phyloP scores from a whole-genome alignment of 2,329 filamentous ascomycete genomes.

The Monosporascus sp. region DNA sequence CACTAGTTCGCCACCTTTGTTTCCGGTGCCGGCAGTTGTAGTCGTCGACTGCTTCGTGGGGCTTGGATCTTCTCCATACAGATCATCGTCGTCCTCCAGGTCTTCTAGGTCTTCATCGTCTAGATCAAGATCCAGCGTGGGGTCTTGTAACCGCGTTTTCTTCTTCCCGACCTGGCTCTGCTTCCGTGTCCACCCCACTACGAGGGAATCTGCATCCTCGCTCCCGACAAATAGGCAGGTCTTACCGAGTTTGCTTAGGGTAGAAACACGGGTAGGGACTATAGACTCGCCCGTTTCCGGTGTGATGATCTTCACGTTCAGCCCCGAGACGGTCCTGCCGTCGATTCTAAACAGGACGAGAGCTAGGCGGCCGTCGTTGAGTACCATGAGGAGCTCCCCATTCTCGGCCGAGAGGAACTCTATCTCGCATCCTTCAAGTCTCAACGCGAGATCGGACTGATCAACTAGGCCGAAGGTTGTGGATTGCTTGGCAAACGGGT shows the following conservation, averaged over 20 bases:
- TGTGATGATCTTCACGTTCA: conserved; percentile 65
- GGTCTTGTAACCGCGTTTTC: conserved; percentile 54
- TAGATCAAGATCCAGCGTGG: conserved; percentile 43
- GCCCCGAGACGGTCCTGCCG: conserved; percentile 82
- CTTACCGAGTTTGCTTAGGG: conserved; percentile 62
- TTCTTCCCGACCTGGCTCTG: conserved; percentile 57
- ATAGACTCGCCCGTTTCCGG: conserved; percentile 58
- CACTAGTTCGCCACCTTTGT: conserved; percentile 57
- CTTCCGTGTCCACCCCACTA: conserved; percentile 74
- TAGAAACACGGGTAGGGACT: conserved; percentile 60
- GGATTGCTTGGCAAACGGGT: conserved; percentile 76
- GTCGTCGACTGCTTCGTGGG: conserved; percentile 29
- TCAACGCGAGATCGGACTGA: conserved; percentile 74
- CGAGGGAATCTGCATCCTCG: conserved; percentile 72
- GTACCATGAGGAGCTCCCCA: conserved; percentile 78
- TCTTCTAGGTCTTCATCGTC: conserved; percentile 51
- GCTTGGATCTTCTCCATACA: conserved; percentile 55
- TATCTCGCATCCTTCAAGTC: conserved; percentile 74
- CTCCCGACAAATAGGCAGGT: conserved; percentile 79
- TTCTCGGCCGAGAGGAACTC: conserved; percentile 71
- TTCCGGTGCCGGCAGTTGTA: conserved; percentile 32
- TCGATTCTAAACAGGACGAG: conserved; percentile 81
- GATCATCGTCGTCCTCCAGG: conserved; percentile 57
- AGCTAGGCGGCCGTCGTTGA: conserved; percentile 69
- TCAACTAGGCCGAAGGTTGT: conserved; percentile 83